Conservation (phyloP, 495 filamentous ascomycete species). For the Aspergillus sclerotiicarbonarius region DNA sequence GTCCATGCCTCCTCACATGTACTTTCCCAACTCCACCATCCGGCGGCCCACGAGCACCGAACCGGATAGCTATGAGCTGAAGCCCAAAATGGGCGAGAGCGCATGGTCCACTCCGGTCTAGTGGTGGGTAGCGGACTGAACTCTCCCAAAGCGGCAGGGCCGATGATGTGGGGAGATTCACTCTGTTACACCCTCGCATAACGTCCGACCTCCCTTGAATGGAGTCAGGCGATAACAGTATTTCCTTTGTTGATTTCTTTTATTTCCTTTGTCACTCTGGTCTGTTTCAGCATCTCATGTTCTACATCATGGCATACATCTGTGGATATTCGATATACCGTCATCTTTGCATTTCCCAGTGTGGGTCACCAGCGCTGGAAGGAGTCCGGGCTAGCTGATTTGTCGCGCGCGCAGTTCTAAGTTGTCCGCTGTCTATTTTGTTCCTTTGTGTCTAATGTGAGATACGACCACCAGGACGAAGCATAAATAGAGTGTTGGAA, state of each 20-base stretch:
- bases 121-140: slow-evolving; percentile 4
- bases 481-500: slow-evolving; percentile 18
- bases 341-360: slow-evolving; percentile 23
- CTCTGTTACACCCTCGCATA: not conserved
- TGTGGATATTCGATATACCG: slow-evolving; percentile 23
- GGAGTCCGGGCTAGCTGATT: slow-evolving; percentile 38
- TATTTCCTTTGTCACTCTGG: slow-evolving; percentile 23
- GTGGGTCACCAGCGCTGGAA: slow-evolving; percentile 29
- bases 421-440: slow-evolving; percentile 14
- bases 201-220: not conserved
- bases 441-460: slow-evolving; percentile 20
- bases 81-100: slow-evolving; percentile 44
- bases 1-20: slow-evolving; percentile 64
- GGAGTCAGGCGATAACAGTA: slow-evolving; percentile 2
- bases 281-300: slow-evolving; percentile 20
- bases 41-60: slow-evolving; percentile 70
- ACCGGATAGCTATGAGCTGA: slow-evolving; percentile 65
- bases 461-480: slow-evolving; percentile 20
- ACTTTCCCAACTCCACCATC: slow-evolving; percentile 59
- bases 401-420: slow-evolving; percentile 3
- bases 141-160: slow-evolving; percentile 8
- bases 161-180: slow-evolving; percentile 9
- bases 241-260: slow-evolving; percentile 17
- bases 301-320: slow-evolving; percentile 23
- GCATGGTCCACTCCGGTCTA: slow-evolving; percentile 45